Evolutionary conservation across 2,329 filamentous ascomycete species (phyloP), one percentile per base, ranked within the genome.

Genomic region (Colletotrichum trifolii): DNA sequence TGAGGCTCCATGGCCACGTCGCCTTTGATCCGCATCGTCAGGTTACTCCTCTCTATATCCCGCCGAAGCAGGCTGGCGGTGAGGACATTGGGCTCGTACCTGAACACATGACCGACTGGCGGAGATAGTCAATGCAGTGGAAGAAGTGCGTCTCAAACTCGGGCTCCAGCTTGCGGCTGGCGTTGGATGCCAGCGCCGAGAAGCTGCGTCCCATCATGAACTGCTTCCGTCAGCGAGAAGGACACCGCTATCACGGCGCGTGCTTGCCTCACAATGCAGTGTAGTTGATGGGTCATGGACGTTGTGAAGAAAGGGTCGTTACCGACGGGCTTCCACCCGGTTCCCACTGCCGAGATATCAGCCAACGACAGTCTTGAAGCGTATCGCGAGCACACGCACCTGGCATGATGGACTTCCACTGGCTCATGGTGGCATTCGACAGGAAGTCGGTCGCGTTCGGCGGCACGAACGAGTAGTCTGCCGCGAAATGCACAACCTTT

Each of bases 61-160:
- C n/a, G 73, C 75, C 8, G 25, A 25, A 25, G 25, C 25, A 25
- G 25, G 25, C 25, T 25, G 25, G 25, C 4, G 1, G 4, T 5
- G 25, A 25, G 25, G 4, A 25, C 25, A 25, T 25, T 25, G 25
- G 25, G 25, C 25, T 25, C 25, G 25, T 25, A 25, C 25, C 43
- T 8, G 72, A 72, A 45, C 78, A 80, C 76, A 79, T 77, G 58
- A 79, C 74, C 6, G 75, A 74, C 62, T 80, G 78, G 8, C 78
- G 72, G 63, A 81, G 72, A 55, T 81, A 80, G 64, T 78, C 77
- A 59, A 81, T 75, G 70, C 78, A 80, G 69, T 81, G 78, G 50
- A 77, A 73, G 68, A 77, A 80, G 66, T 81, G 79, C 9, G 67
- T 65, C 61, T 73, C 67, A 49, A 73, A 73, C 53, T 76, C 74